A percentile compares a stretch with the other conserved stretches of the same genome.
Evolutionary conservation across 331 rosid genomes (phyloP).

Genomic region (Malus hybrid): DNA sequence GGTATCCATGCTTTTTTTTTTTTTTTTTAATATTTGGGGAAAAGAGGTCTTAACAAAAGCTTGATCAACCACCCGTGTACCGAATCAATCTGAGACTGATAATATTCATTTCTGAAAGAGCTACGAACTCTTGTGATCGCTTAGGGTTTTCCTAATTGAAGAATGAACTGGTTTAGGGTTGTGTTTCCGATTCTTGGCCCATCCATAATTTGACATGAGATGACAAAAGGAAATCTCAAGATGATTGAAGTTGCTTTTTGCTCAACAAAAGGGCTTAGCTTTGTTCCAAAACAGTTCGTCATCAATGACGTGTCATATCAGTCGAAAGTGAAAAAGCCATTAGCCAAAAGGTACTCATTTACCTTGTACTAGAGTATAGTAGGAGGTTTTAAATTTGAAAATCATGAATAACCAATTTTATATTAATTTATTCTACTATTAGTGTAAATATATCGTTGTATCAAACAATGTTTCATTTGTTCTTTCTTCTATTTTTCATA

Average conservation of each 20-base stretch:
- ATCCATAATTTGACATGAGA: neutral
- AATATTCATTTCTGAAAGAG: too few relatives aligned
- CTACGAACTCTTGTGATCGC: neutral
- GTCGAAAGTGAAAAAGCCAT: neutral
- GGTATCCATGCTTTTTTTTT: too few relatives aligned
- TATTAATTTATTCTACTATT: fast-evolving
- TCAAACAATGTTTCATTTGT: neutral
- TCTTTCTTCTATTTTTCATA: too few relatives aligned
- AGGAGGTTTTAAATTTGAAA: too few relatives aligned
- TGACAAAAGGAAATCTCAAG: neutral
- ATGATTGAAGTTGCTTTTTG: neutral
- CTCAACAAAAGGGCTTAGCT: neutral
- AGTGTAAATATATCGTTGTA: too few relatives aligned
- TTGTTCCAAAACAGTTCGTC: neutral
- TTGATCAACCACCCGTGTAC: neutral
- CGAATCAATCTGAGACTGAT: neutral
- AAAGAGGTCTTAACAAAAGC: neutral
- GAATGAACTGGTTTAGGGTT: neutral
- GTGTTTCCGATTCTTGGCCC: neutral
- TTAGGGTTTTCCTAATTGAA: neutral
- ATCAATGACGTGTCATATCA: neutral
- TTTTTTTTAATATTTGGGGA: too few relatives aligned
- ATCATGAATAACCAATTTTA: fast-evolving
- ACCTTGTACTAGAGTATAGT: too few relatives aligned
- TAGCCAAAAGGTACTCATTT: neutral